phyloP scores from a whole-genome alignment of 1,139 yeast species.

The Geotrichum siamense region DNA sequence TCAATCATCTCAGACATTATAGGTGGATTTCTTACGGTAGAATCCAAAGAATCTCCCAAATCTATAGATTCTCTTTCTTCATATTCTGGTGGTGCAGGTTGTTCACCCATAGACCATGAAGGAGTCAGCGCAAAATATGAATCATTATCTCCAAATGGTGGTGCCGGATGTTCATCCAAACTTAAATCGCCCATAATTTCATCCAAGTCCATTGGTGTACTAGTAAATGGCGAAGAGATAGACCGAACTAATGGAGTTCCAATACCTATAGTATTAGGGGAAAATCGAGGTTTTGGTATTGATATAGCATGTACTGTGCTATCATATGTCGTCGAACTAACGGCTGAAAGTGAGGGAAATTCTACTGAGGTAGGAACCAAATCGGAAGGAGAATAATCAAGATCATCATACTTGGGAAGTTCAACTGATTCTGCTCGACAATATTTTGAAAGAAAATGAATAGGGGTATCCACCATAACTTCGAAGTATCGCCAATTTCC shows the following conservation, averaged over 20 bases:
- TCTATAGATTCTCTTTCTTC: too few relatives aligned
- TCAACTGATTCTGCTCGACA: conserved; percentile 64
- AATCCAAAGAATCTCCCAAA: too few relatives aligned
- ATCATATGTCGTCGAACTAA: neutral
- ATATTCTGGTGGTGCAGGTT: too few relatives aligned
- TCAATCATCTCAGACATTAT: too few relatives aligned
- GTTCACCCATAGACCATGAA: too few relatives aligned
- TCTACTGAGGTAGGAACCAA: neutral
- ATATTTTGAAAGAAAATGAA: conserved; percentile 60
- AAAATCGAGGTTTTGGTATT: neutral
- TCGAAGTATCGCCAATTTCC: conserved; percentile 71
- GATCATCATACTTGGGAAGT: conserved; percentile 57
- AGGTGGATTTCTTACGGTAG: too few relatives aligned
- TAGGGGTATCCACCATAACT: conserved; percentile 83
- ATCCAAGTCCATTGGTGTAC: neutral
- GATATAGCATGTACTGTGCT: neutral
- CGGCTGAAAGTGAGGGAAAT: neutral
- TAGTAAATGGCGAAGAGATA: conserved; percentile 7
- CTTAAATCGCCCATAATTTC: conserved; percentile 1
- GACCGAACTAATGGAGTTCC: conserved; percentile 12
- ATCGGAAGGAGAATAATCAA: neutral
- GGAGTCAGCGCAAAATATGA: too few relatives aligned
- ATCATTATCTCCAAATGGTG: too few relatives aligned
- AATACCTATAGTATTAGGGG: conserved; percentile 2
- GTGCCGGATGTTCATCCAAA: neutral